Percentiles rank a stretch among this genome's conserved stretches.
These are phyloP conservation scores for Emydomyces testavorans DNA, from an alignment of 2,329 filamentous ascomycete genomes.

Conservation along the genomic window DNA sequence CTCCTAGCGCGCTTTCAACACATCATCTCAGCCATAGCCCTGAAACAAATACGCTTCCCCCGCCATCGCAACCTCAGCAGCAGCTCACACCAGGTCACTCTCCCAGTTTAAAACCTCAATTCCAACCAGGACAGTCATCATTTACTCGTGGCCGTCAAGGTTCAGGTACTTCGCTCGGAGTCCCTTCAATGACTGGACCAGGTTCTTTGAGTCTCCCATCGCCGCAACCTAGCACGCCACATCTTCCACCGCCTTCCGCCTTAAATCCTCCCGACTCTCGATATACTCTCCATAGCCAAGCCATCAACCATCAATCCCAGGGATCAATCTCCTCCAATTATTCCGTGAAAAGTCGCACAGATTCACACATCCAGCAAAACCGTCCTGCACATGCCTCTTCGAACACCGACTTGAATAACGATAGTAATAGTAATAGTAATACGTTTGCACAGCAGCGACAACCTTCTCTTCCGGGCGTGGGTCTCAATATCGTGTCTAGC, in stretches of 20 bases:
- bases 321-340: constrained; percentile 1
- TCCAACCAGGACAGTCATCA: constrained; percentile 26
- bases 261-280: constrained; percentile 28
- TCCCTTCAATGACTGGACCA: constrained; percentile 9
- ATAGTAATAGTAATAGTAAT: constrained; percentile 13
- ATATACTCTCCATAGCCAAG: constrained; percentile 28
- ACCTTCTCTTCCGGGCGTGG: constrained; percentile 11
- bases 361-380: constrained; percentile 4
- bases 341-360: constrained; percentile 17
- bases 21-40: constrained; percentile 29
- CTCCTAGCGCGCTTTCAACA: constrained; percentile 33
- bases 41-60: constrained; percentile 22
- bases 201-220: constrained; percentile 13
- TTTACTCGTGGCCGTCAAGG: constrained; percentile 19
- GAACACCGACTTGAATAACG: constrained; percentile 9
- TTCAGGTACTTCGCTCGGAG: constrained; percentile 9
- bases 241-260: constrained; percentile 26
- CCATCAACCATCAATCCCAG: constrained; percentile 21
- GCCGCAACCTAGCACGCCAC: constrained; percentile 20
- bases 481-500: constrained; percentile 5
- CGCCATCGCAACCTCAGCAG: constrained; percentile 26
- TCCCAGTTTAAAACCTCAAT: constrained; percentile 33
- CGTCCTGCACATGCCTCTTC: constrained; percentile 8
- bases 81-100: constrained; percentile 29
- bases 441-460: constrained; percentile 10